phyloP scores from a whole-genome alignment of 2,329 filamentous ascomycete species.

The Plenodomus lindquistii region DNA sequence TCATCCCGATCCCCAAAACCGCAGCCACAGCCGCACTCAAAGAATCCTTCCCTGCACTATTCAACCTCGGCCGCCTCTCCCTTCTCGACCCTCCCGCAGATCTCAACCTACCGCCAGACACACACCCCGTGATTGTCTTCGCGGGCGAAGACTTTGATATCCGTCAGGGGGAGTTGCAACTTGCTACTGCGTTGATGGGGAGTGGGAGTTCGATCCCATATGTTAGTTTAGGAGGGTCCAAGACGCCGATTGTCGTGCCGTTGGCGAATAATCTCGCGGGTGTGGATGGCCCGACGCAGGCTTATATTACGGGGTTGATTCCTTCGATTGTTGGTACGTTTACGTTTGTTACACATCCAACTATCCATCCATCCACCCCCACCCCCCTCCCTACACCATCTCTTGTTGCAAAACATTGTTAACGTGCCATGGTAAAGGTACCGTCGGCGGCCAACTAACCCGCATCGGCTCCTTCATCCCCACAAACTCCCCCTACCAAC shows the following conservation, averaged over 20 bases:
- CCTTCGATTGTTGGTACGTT: no score
- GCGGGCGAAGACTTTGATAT: slow-evolving; percentile 5
- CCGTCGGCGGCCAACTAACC: slow-evolving; percentile 5
- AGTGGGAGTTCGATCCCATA: no score
- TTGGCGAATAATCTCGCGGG: no score
- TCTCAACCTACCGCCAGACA: slow-evolving; percentile 3
- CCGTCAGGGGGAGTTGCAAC: slow-evolving; percentile 6
- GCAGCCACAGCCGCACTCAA: slow-evolving; percentile 8
- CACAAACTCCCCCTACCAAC: slow-evolving; percentile 1
- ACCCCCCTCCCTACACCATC: no score
- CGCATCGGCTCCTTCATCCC: slow-evolving; percentile 11
- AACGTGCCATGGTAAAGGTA: slow-evolving; percentile 1
- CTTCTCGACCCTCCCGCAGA: slow-evolving; percentile 1
- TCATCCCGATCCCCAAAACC: slow-evolving; percentile 7
- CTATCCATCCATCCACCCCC: no score
- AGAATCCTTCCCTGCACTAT: slow-evolving; percentile 3
- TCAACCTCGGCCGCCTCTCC: slow-evolving; percentile 4
- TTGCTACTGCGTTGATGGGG: slow-evolving; percentile 5
- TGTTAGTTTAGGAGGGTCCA: no score
- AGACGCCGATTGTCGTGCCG: no score
- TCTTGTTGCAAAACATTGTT: slow-evolving; percentile 3
- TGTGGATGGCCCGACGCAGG: no score
- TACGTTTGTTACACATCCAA: no score
- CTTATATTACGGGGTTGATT: no score
- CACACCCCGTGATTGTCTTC: slow-evolving; percentile 9